Percentiles rank a stretch among this genome's conserved stretches.
phyloP scores from a whole-genome alignment of 108 stramenopile genomes.

The Nitzschia inconspicua region DNA sequence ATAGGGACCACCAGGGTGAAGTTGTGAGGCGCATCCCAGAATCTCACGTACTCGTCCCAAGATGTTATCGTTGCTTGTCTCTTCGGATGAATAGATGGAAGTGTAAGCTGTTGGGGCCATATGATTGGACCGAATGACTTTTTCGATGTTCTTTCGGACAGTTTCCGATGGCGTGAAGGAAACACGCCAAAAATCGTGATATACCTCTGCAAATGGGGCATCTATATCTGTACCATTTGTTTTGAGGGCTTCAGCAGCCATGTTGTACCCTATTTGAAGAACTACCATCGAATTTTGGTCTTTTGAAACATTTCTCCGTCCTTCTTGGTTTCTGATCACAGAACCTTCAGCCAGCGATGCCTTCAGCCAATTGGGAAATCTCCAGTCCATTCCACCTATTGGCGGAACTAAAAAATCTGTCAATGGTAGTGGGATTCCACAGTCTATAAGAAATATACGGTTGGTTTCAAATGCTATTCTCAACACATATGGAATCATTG shows the following conservation, averaged over 20 bases:
- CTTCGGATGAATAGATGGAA: slow-evolving; percentile 20
- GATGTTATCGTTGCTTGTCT: slow-evolving; percentile 5
- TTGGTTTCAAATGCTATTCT: slow-evolving; percentile 14
- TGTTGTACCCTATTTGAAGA: no score
- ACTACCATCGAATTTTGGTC: no score
- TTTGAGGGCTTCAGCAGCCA: no score
- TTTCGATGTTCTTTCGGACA: neutral
- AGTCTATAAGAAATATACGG: slow-evolving; percentile 40
- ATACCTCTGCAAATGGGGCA: slow-evolving; percentile 31
- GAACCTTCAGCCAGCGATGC: no score
- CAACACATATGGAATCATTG: slow-evolving; percentile 19
- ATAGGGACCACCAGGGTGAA: slow-evolving; percentile 26
- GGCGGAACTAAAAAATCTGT: slow-evolving; percentile 42
- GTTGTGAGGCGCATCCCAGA: slow-evolving; percentile 26
- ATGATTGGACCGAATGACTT: neutral
- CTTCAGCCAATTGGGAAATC: slow-evolving; percentile 28
- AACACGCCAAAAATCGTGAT: slow-evolving; percentile 15
- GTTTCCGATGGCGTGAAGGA: slow-evolving; percentile 2
- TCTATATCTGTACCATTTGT: neutral
- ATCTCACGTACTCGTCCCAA: slow-evolving; percentile 9
- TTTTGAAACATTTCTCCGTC: no score
- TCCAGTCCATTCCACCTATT: slow-evolving; percentile 41
- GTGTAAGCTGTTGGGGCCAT: slow-evolving; percentile 30
- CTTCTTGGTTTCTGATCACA: no score
- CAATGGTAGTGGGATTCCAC: slow-evolving; percentile 29